phyloP scores from a whole-genome alignment of 805 yeast genomes.

The Jamesozyma rosinii region DNA sequence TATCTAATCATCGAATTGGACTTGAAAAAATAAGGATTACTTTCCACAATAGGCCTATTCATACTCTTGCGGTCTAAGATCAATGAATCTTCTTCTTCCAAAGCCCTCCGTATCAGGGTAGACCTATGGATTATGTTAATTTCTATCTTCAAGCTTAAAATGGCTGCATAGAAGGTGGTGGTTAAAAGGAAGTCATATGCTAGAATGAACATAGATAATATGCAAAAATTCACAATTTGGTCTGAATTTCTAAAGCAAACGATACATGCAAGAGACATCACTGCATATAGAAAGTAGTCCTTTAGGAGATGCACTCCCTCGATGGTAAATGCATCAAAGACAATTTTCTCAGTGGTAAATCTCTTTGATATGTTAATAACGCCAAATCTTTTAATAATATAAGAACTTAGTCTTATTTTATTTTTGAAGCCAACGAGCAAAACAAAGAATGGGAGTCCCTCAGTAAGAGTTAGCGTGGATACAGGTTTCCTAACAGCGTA shows the following conservation, averaged over 20 bases:
- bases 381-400: conserved; percentile 37
- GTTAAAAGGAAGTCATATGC: conserved; percentile 62
- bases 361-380: conserved; percentile 29
- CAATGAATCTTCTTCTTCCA: conserved; percentile 75
- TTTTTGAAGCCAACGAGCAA: conserved; percentile 88
- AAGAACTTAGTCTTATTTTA: conserved; percentile 60
- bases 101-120: conserved; percentile 60
- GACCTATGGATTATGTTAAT: conserved; percentile 77
- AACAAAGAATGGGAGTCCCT: conserved; percentile 89
- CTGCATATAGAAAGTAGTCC: conserved; percentile 64
- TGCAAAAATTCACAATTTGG: conserved; percentile 71
- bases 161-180: conserved; percentile 73
- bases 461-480: conserved; percentile 65
- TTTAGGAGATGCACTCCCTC: conserved; percentile 39
- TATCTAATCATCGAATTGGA: conserved; percentile 40
- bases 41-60: neutral
- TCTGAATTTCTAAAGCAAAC: conserved; percentile 54
- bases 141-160: conserved; percentile 79
- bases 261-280: conserved; percentile 55
- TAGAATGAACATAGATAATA: conserved; percentile 61
- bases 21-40: conserved; percentile 22
- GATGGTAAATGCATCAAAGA: conserved; percentile 30
- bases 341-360: conserved; percentile 22
- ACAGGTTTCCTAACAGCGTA: conserved; percentile 49
- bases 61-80: conserved; percentile 51